Evolutionary conservation across 495 filamentous ascomycete species (phyloP), one percentile per base, ranked within the genome.

Genomic region (Penicillium alfredii): DNA sequence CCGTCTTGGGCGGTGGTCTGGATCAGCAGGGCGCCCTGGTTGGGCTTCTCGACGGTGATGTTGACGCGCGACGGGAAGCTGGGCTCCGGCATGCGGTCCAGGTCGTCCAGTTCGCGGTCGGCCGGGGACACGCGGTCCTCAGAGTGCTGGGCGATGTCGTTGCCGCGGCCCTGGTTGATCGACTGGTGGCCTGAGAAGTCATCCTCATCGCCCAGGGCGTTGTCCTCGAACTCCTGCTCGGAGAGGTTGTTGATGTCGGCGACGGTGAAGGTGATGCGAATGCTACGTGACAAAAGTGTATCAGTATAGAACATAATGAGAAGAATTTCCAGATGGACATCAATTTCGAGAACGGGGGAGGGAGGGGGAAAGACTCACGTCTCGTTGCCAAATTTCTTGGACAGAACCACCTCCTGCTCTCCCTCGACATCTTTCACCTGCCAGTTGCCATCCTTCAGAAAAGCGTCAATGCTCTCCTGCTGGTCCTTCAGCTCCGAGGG

Each of bases 261-360:
- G 56, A 95, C 88, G 45, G 88, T 92, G 73, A 98, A 98, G 44
- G 80, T 80, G 45, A 97, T 77, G 39, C 80, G 81, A 69, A 99
- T 94, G 45, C 87, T 94, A 30, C 25, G 43, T 6, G 39, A 20
- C 14, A 35, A 33, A 13, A 15, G 6, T 19, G 15, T 11, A 15
- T 58, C 29, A 60, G 36, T 34, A 16, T 16, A 16, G 18, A 27
- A 3, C n/a, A n/a, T n/a, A n/a, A n/a, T n/a, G n/a, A n/a, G n/a
- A n/a, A n/a, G n/a, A n/a, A n/a, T n/a, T n/a, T n/a, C n/a, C n/a
- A n/a, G n/a, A 30, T 26, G 4, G 44, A 56, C 25, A 60, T 23
- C 8, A 17, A 15, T 19, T 16, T 4, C 16, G 13, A 21, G 11
- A 28, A 11, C 16, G 7, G 8, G n/a, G 3, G 14, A 23, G 19